Conservation (phyloP, 495 filamentous ascomycete genomes). For the Durotheca rogersii region DNA sequence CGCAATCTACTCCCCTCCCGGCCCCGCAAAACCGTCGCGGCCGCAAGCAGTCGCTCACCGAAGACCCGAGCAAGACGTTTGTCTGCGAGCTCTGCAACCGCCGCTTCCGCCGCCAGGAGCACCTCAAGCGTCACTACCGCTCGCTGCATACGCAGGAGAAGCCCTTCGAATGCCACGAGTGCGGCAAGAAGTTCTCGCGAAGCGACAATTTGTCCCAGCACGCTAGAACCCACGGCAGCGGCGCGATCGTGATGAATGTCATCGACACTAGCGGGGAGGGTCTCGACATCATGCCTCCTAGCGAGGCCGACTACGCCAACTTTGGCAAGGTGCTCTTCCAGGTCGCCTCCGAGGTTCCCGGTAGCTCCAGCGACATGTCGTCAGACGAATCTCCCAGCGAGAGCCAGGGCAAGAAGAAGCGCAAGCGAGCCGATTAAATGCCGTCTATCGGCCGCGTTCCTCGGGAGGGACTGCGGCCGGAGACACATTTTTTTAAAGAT, state of each 20-base stretch:
- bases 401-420: conserved; percentile 65
- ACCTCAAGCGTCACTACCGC: conserved; percentile 97
- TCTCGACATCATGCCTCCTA: conserved; percentile 47
- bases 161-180: conserved; percentile 95
- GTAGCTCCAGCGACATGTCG: conserved; percentile 55
- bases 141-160: conserved; percentile 98
- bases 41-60: conserved; percentile 96
- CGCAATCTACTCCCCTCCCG: conserved; percentile 46
- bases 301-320: conserved; percentile 59
- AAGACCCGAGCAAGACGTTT: conserved; percentile 98
- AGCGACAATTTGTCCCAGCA: conserved; percentile 97
- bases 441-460: conserved; percentile 8
- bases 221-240: conserved; percentile 86
- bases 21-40: conserved; percentile 85
- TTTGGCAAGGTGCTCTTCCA: conserved; percentile 77
- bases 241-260: conserved; percentile 85
- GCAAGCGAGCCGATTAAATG: conserved; percentile 66
- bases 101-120: conserved; percentile 97
- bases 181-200: conserved; percentile 98
- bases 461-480: conserved; percentile 16
- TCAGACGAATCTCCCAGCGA: conserved; percentile 56
- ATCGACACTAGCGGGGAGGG: conserved; percentile 62
- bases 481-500: too few species aligned
- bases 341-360: conserved; percentile 66
- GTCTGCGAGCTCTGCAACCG: conserved; percentile 93